Base-by-base conservation (phyloP, 108 stramenopile species). In the Parietichytrium sp. region DNA sequence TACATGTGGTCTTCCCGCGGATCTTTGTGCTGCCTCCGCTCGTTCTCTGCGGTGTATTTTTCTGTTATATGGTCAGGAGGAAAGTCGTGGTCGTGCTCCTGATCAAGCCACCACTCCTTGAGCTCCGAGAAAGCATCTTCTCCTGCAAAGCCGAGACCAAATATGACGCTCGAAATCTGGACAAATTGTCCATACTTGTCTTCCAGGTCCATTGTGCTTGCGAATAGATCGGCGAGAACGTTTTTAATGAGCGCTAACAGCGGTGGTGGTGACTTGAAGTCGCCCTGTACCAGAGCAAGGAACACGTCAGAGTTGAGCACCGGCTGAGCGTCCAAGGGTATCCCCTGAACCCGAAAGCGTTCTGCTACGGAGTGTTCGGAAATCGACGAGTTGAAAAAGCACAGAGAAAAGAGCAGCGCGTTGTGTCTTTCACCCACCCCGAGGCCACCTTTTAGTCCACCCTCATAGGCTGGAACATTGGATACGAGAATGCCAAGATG, bases 351-450 rank as follows among this genome's bases (percentile, higher is more conserved):
- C 6, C 38, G 38, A 45, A 18, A 72, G 0, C 61, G 61, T 6
- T 72, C 61, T 42, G 36, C 61, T 0, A 42, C 45, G 42, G 33
- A 13, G 20, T 42, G 38, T 8, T 47, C 61, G 10, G 61, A 42
- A 25, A 72, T 72, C 23, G 20, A 23, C 15, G 33, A 31, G 3
- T 72, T 72, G 10, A 13, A 6, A 42, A 18, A 72, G 61, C 61
- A 72, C 10, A 72, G 61, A 23, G 61, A 72, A 27, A 72, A 15
- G 38, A 72, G 36, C 1, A 72, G 3, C n/a, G 61, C 61, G 23
- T 72, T 42, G n/a, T 72, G 61, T 16, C 61, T 33, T 10, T 72
- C 61, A 15, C 61, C 61, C 0, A 72, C 61, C 38, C 61, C 61
- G 20, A 72, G 61, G 15, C 45, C 61, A n/a, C 38, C 61, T 20